Evolutionary conservation across 306 rosid genomes (phyloP), one percentile per base, ranked within the genome.

Genomic region (Coriaria nepalensis): DNA sequence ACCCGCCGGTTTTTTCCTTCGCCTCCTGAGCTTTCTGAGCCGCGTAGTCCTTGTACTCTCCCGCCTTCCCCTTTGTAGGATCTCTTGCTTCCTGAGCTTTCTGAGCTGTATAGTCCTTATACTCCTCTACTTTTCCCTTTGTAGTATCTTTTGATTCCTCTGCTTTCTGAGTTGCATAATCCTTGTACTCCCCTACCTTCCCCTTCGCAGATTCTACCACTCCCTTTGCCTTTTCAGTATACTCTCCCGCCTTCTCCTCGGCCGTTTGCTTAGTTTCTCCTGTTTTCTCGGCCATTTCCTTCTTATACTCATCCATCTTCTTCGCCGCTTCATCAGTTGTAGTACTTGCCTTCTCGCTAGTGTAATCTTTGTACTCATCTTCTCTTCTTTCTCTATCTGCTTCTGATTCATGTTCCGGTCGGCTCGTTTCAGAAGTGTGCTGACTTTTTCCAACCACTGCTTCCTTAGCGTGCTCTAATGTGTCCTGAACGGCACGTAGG

Each of bases 391-490:
- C 13, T 47, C 66, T 15, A 9, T 10, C 2, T 61, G 50, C 50
- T 50, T 60, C 10, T 60, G 10, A 3, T 20, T 20, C 29, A 20
- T 20, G 3, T 20, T 1, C 29, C 29, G 29, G 29, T 20, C 29
- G 29, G 29, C 29, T 32, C 9, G 56, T 9, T 9, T 35, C 55
- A 5, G 46, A 9, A 13, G 55, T 42, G 0, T 68, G 62, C 0
- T 62, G 56, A 59, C 64, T 52, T 47, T 78, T 81, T 0, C 90
- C 97, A 36, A 77, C 82, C 36, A 84, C 75, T 4, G 78, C 80
- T 35, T 69, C 95, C 55, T 77, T 83, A 0, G 88, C 93, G 20
- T 68, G 78, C 50, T 74, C 82, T n/a, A 52, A 62, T 0, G 80
- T 78, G 51, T 53, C 78, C 0, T 78, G 72, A 13, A 77, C 94